phyloP scores from a whole-genome alignment of 306 rosid species.

The Lathyrus aphaca region DNA sequence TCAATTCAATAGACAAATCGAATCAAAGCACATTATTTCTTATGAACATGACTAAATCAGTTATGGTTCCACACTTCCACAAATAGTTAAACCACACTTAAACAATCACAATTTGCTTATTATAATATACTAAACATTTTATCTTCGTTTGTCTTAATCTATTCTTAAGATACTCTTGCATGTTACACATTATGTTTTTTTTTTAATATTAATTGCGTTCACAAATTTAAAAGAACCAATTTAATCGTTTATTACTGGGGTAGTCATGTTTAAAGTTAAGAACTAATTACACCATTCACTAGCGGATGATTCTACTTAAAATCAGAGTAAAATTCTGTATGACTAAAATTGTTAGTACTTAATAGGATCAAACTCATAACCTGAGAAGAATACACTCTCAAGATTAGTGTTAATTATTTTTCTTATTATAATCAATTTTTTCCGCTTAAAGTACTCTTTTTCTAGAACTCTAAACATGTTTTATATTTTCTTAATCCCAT shows the following conservation, averaged over 20 bases:
- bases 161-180: conserved; percentile 34
- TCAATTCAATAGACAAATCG: conserved; percentile 24
- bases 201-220: too few relatives aligned
- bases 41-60: conserved; percentile 35
- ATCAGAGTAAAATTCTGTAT: too few relatives aligned
- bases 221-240: too few relatives aligned
- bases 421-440: background rate
- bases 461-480: conserved; percentile 27
- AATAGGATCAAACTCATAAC: too few relatives aligned
- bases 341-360: too few relatives aligned
- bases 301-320: too few relatives aligned
- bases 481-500: conserved; percentile 30
- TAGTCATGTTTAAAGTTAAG: too few relatives aligned
- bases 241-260: too few relatives aligned
- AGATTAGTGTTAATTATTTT: conserved; percentile 29
- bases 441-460: conserved; percentile 7
- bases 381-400: too few relatives aligned
- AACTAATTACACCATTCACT: too few relatives aligned
- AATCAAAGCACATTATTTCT: conserved; percentile 33
- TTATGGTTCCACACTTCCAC: conserved; percentile 39
- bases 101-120: conserved; percentile 16
- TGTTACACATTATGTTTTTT: conserved; percentile 39
- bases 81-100: conserved; percentile 29
- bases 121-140: conserved; percentile 5
- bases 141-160: conserved; percentile 30